phyloP scores from a whole-genome alignment of 176 grass and related monocot genomes.

The Oryza coarctata region DNA sequence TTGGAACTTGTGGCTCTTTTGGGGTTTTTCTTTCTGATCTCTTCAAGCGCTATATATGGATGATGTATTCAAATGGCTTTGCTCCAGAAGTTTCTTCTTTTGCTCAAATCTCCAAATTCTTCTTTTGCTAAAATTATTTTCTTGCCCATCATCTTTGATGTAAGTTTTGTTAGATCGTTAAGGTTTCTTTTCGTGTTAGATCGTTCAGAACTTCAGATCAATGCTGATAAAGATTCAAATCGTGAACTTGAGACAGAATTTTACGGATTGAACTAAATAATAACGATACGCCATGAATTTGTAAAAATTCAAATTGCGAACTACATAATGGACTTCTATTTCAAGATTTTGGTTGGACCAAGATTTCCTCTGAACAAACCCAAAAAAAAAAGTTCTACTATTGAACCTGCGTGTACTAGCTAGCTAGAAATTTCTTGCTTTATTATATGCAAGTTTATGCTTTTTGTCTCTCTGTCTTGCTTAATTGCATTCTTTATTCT shows the following conservation, averaged over 20 bases:
- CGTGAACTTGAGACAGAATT: not conserved
- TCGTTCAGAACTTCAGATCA: slow-evolving; percentile 14
- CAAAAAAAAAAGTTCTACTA: not conserved
- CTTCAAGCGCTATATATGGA: not conserved
- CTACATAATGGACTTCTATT: not conserved
- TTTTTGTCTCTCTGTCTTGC: not conserved
- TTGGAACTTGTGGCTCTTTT: not conserved
- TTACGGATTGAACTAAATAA: not conserved
- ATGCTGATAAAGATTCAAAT: not conserved
- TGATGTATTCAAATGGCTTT: not conserved
- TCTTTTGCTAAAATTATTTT: not conserved
- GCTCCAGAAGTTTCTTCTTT: not conserved
- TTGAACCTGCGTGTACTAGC: not conserved
- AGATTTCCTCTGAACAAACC: not conserved
- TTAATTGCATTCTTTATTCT: too few species aligned
- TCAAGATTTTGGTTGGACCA: not conserved
- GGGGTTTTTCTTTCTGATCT: not conserved
- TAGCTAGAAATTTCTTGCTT: not conserved
- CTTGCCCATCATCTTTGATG: not conserved
- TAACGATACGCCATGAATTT: not conserved
- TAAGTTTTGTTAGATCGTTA: not conserved
- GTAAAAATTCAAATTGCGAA: not conserved
- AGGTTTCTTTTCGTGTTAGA: not conserved
- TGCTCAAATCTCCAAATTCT: not conserved
- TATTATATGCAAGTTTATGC: not conserved